Evolutionary conservation across 2,329 filamentous ascomycete genomes (phyloP).

Genomic region (Phialemoniopsis sp.): DNA sequence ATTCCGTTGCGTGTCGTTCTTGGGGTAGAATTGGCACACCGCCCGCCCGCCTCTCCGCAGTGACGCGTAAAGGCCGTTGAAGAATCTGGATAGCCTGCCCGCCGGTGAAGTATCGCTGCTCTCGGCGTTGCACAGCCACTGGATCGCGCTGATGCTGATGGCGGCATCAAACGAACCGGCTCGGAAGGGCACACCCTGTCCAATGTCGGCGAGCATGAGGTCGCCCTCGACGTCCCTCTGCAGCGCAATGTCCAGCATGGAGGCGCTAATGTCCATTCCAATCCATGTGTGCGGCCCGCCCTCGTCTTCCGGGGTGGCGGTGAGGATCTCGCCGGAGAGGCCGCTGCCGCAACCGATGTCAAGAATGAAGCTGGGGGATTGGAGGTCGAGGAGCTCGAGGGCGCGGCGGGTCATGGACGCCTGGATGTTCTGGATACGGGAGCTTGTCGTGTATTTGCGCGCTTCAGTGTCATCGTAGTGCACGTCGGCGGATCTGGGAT

Average conservation of each 20-base stretch:
- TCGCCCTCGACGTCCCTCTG: conserved; percentile 92
- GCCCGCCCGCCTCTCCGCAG: conserved; percentile 81
- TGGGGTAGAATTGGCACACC: conserved; percentile 97
- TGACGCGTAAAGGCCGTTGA: conserved; percentile 85
- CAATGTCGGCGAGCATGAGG: conserved; percentile 89
- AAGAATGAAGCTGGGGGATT: conserved; percentile 79
- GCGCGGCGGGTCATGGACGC: conserved; percentile 91
- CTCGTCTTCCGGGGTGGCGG: conserved; percentile 61
- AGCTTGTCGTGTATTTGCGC: conserved; percentile 94
- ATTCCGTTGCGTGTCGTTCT: conserved; percentile 83
- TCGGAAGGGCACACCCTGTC: conserved; percentile 91
- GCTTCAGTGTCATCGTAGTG: conserved; percentile 97
- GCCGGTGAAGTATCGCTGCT: conserved; percentile 77
- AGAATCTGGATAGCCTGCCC: conserved; percentile 78
- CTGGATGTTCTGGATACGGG: conserved; percentile 93
- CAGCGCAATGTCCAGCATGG: conserved; percentile 95
- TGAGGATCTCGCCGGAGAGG: conserved; percentile 89
- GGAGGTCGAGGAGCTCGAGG: conserved; percentile 82
- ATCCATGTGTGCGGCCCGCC: conserved; percentile 91
- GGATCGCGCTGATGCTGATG: conserved; percentile 91
- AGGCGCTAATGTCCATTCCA: conserved; percentile 92
- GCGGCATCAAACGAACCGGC: conserved; percentile 92
- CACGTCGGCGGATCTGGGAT: conserved; percentile 78
- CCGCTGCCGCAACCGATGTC: conserved; percentile 97
- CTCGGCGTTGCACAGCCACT: conserved; percentile 98